Percentiles rank a stretch among this genome's conserved stretches.
Evolutionary conservation across 2,329 filamentous ascomycete species (phyloP).

Genomic region (Stagonosporopsis rhizophila): DNA sequence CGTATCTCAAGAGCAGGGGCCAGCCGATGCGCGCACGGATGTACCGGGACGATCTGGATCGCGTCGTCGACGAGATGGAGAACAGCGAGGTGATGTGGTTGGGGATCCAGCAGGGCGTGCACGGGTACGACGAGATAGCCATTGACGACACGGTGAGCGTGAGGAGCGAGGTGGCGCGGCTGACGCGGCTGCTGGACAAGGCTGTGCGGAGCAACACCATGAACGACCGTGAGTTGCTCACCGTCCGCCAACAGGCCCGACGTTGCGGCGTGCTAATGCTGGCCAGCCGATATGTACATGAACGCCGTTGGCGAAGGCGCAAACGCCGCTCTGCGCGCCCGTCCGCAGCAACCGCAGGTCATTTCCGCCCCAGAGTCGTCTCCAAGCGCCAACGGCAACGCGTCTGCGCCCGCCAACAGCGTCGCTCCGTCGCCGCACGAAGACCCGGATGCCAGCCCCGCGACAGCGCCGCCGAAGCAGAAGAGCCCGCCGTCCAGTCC

Average conservation of each 20-base stretch:
- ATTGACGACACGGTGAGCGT: constrained; percentile 52
- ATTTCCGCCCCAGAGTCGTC: constrained; percentile 5
- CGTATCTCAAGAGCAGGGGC: constrained; percentile 51
- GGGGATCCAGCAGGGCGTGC: constrained; percentile 51
- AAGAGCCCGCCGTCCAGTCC: constrained; percentile 12
- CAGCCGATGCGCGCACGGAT: constrained; percentile 52
- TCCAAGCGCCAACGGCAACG: constrained; percentile 8
- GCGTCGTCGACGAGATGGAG: constrained; percentile 53
- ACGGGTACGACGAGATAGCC: constrained; percentile 57
- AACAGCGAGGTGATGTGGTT: constrained; percentile 54
- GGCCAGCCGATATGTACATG: constrained; percentile 23
- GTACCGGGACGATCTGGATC: constrained; percentile 51
- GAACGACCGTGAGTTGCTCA: constrained; percentile 26
- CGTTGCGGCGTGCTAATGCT: no score
- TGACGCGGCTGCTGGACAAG: constrained; percentile 30
- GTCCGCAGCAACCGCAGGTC: constrained; percentile 10
- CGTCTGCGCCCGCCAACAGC: constrained; percentile 18
- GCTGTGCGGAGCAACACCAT: constrained; percentile 31
- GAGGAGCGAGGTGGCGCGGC: constrained; percentile 28
- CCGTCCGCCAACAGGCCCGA: no score
- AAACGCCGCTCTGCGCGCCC: constrained; percentile 18
- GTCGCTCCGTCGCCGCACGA: constrained; percentile 18
- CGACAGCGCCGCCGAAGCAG: constrained; percentile 24
- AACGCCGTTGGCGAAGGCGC: constrained; percentile 18
- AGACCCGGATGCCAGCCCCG: constrained; percentile 28